Evolutionary conservation across 1,284 basidiomycete species (phyloP), one percentile per base, ranked within the genome.

Genomic region (Limonomyces culmigenus): DNA sequence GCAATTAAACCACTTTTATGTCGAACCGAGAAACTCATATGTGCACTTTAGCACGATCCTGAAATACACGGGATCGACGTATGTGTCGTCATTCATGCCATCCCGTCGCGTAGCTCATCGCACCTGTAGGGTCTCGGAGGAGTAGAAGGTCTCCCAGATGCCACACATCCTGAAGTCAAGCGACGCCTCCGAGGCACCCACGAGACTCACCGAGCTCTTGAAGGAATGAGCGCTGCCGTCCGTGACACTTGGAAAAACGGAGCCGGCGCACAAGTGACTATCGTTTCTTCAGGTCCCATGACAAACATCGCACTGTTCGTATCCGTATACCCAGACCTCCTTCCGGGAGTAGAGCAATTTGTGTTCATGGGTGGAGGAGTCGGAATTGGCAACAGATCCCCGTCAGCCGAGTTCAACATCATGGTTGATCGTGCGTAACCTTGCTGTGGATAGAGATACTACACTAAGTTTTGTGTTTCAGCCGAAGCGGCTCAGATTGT

Each of bases 301-400:
- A 88, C 85, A n/a, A 89, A 89, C 45, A 62, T 83, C 25, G 85
- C 80, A 0, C 55, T 86, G 2, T 85, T 88, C 48, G 62, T 79
- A 14, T 67, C 66, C 40, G 66, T 72, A 1, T 78, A 78, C 51
- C 70, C 78, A 0, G 70, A 83, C 29, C 57, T 89, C 5, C 47
- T 84, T n/a, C 61, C 61, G 2, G 74, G 64, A 6, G 58, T 87
- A 3, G 74, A 79, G 41, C 69, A 83, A 45, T 70, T 88, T 39
- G 77, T 86, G 3, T 83, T 86, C 47, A 88, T 89, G 85, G 85
- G 86, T n/a, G 85, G 85, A 27, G 79, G 72, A 1, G 72, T 84
- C n/a, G 84, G 84, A 3, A 49, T 81, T 11, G 85, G 84, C 0
- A 88, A 87, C 47, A 59, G 74, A 32, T 74, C 75, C n/a, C 59